phyloP scores from a whole-genome alignment of 306 rosid species.

The Fagus sylvatica region DNA sequence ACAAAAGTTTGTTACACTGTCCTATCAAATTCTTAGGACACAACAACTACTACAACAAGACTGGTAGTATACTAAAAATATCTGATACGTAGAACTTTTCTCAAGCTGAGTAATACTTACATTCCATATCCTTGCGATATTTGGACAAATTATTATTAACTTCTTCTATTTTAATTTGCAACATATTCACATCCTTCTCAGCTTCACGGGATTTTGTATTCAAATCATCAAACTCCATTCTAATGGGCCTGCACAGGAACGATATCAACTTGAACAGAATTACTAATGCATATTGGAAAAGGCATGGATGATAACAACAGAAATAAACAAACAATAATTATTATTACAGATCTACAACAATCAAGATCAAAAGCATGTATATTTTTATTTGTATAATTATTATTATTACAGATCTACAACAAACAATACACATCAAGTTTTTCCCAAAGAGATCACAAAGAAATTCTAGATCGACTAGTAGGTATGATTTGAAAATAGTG shows the following conservation, averaged over 20 bases:
- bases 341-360: too few species aligned
- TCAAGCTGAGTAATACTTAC: slow-evolving; percentile 50
- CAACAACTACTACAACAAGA: slow-evolving; percentile 13
- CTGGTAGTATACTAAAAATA: slow-evolving; percentile 9
- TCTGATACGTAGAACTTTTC: slow-evolving; percentile 10
- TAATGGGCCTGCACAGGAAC: slow-evolving; percentile 49
- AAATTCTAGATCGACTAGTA: too few species aligned
- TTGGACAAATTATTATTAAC: slow-evolving; percentile 60
- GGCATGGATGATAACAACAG: not conserved
- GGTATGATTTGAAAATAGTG: too few species aligned
- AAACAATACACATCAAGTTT: too few species aligned
- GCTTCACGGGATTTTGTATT: slow-evolving; percentile 69
- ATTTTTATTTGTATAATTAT: too few species aligned
- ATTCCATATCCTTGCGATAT: slow-evolving; percentile 73
- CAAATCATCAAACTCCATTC: slow-evolving; percentile 68
- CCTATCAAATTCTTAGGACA: slow-evolving; percentile 2
- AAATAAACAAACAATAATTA: not conserved
- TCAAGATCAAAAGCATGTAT: too few species aligned
- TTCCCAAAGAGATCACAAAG: too few species aligned
- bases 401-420: too few species aligned
- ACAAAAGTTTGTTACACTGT: not conserved
- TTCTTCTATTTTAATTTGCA: slow-evolving; percentile 76
- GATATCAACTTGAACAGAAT: slow-evolving; percentile 20
- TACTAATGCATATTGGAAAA: not conserved
- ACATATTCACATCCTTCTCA: slow-evolving; percentile 80